Base-by-base conservation (phyloP, 495 filamentous ascomycete species). In the Daldinia bambusicola region DNA sequence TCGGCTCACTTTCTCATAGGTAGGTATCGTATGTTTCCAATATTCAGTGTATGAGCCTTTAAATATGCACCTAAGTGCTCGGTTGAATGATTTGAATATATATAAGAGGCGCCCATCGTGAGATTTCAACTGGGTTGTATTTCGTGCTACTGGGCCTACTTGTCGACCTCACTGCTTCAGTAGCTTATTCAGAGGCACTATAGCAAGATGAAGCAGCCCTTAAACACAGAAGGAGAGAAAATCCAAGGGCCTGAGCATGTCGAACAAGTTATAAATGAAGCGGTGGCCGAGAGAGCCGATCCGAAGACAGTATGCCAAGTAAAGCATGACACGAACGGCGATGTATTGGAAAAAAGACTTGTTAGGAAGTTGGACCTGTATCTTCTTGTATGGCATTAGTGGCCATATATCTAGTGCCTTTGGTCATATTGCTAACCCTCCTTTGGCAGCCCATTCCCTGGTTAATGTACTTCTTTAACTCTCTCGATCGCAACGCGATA, bases 401-500 rank as follows among this genome's bases (percentile, higher is more conserved):
- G 45, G 41, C 13, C 4, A 0, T 4, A 22, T 10, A 18, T 50
- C 26, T 30, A n/a, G n/a, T n/a, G n/a, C n/a, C 16, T 26, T 20
- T 13, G 55, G 22, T 9, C 12, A 48, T 8, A 18, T 60, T 34
- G 55, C 52, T 34, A 37, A 63, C 6, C 48, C 0, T 30, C 6
- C 16, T 32, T 3, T 36, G 31, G 34, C 40, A 76, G 76, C 82
- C 81, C n/a, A 78, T 76, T 14, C 74, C 84, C 7, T 85, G 81
- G 81, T 53, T 81, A 45, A 84, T 84, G 81, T 83, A 63, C 63
- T 76, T 82, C 56, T 69, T 86, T 3, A 83, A 83, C 57, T 83
- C 81, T 41, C 71, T 84, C 62, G 85, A 87, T 62, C 74, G 84
- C 48, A 87, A 86, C 52, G 74, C 76, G 16, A 82, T 84, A 45